Evolutionary conservation across 108 stramenopile species (phyloP).

Genomic region (Discostella pseudostelligera): DNA sequence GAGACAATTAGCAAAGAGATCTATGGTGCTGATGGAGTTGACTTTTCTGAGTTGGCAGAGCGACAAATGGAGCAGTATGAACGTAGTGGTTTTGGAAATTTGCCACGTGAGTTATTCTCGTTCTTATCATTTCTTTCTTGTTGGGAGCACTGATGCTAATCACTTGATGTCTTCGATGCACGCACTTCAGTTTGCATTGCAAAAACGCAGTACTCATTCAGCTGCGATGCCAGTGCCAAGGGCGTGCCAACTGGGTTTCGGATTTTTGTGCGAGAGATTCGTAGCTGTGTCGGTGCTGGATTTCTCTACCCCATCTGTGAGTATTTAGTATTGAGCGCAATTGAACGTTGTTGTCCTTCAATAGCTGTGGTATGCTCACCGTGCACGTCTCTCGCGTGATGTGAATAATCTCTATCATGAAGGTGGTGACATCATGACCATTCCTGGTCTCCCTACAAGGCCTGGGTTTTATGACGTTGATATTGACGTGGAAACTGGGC

Average conservation of each 20-base stretch:
- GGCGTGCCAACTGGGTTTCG: constrained; percentile 91
- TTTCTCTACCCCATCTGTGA: constrained; percentile 93
- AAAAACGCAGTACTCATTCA: constrained; percentile 98
- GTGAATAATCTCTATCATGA: too few species aligned
- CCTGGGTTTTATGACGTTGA: constrained; percentile 99
- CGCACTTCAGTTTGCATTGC: constrained; percentile 86
- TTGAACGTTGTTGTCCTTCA: too few species aligned
- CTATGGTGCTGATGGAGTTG: constrained; percentile 95
- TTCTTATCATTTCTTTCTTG: constrained; percentile 41
- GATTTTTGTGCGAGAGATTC: constrained; percentile 93
- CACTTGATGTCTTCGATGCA: constrained; percentile 57
- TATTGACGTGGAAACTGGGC: constrained; percentile 89
- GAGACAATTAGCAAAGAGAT: constrained; percentile 92
- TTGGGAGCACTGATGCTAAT: background rate
- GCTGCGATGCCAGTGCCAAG: constrained; percentile 90
- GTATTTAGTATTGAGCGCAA: background rate
- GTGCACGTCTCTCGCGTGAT: too few species aligned
- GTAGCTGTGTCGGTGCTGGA: constrained; percentile 96
- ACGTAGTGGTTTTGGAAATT: constrained; percentile 83
- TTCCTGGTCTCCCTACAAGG: constrained; percentile 97
- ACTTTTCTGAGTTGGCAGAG: constrained; percentile 87
- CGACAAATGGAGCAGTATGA: constrained; percentile 92
- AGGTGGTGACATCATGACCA: constrained; percentile 97
- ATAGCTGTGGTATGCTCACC: constrained; percentile 3
- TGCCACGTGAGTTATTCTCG: constrained; percentile 61